phyloP scores from a whole-genome alignment of 2,329 filamentous ascomycete genomes.

The Pseudogymnoascus sp. region DNA sequence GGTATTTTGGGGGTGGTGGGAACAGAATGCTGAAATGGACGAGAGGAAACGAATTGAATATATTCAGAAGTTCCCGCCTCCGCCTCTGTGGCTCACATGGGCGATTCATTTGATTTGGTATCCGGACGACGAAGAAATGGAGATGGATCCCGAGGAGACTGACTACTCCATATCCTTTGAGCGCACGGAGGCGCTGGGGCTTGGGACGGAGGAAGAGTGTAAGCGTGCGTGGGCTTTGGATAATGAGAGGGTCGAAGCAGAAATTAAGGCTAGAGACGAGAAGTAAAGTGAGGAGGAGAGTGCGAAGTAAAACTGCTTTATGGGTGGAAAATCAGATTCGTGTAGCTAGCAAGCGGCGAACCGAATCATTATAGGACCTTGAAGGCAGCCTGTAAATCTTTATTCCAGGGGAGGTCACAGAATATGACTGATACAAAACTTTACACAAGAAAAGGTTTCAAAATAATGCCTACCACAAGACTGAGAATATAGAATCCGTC shows the following conservation, averaged over 20 bases:
- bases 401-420: background rate
- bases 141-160: background rate
- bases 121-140: background rate
- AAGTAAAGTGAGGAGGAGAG: background rate
- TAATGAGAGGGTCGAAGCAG: background rate
- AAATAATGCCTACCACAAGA: conserved; percentile 1
- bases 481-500: background rate
- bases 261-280: background rate
- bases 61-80: background rate
- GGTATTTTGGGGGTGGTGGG: background rate
- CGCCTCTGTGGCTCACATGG: background rate
- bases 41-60: background rate
- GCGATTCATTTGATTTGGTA: background rate
- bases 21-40: background rate
- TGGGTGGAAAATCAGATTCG: background rate
- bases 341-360: background rate
- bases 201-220: background rate
- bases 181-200: background rate
- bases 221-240: background rate
- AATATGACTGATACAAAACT: background rate
- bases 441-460: background rate
- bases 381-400: too few relatives aligned
- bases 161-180: background rate
- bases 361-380: too few relatives aligned
- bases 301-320: background rate